Evolutionary conservation across 1,139 yeast genomes (phyloP), one percentile per base, ranked within the genome.

Genomic region (Diutina mesorugosa): DNA sequence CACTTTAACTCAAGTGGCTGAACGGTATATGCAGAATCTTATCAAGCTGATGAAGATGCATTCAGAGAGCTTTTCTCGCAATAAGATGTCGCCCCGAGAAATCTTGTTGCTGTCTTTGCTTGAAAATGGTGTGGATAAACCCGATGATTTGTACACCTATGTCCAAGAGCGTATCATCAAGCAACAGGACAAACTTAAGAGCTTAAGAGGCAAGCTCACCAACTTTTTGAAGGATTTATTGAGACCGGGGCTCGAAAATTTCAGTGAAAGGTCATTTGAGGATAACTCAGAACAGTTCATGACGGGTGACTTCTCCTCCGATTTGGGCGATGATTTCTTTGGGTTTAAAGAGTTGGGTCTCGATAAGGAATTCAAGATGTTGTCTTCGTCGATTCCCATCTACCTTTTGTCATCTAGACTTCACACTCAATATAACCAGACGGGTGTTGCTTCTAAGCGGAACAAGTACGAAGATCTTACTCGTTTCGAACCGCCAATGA

Each of bases 291-390:
- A 93, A 61, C 96, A 91, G 67, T 93, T 91, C 65, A 73, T 91
- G 63, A 88, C 95, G 26, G 99, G 99, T 58, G 97, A 90, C 64
- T 95, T 93, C 67, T 86, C 97, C 1, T 87, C 83, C 64, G 97
- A 90, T 61, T 74, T 93, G 55, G 99, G 99, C 14, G 95, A 87
- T 62, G 99, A 95, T 70, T 93, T 91, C 77, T 95, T 95, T 72
- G 99, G 99, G 0, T 95, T 95, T 73, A 87, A 81, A 65, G 98
- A 91, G 63, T 76, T 95, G 55, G 99, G 99, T 0, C 74, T 95
- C 60, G 99, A 93, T 65, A 88, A 86, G 65, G 99, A 95, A 67
- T 86, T 89, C 68, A 91, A 95, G n/a, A 74, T 91, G 68, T 72
- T 91, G 57, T 86, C 93, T 41, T 79, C 90, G 5, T 82, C 96